Evolutionary conservation across 768 basidiomycete genomes (phyloP), one percentile per base, ranked within the genome.

Genomic region (Trametes cinnabarina): DNA sequence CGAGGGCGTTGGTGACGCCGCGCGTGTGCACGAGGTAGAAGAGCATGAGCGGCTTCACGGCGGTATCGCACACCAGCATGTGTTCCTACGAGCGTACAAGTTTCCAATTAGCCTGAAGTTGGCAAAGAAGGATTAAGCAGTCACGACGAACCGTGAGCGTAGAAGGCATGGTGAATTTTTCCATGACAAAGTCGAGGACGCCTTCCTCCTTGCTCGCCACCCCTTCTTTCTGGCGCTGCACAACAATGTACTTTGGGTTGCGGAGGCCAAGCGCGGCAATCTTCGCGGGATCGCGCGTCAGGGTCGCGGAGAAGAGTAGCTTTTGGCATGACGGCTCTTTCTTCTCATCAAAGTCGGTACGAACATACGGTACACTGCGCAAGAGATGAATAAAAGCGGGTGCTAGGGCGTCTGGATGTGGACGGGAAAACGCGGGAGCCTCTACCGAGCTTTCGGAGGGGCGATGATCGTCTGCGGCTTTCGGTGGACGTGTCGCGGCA

Each of bases 241-340:
- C 87, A 42, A 97, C 82, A 62, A 95, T 90, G 72, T 97, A 99
- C 66, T 90, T 87, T 1, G 95, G 90, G 53, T 89, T 74, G 55
- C 82, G 75, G 37, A 99, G 74, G 44, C 86, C 82, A 35, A 99
- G 77, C 0, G 92, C 84, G 7, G 88, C 87, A 41, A 98, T 87
- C 66, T 92, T 95, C n/a, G 89, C 87, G 0, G 97, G 96, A 74
- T 98, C 94, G 9, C 87, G 83, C 0, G 95, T 97, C 28, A 98
- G 80, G 0, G 97, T 99, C 0, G 97, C 97, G 10, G 94, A 97
- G 75, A 99, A 97, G 8, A 99, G 77, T 3, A 99, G 79, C 68
- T 98, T 98, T 69, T 98, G 96, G 65, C 95, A 97, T 5, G 88
- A 88, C 4, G 82, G 71, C 40, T 76, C 75, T 65, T 76, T 83